Evolutionary conservation across 306 rosid genomes (phyloP), one percentile per base, ranked within the genome.

Genomic region (Lathyrus tuberosus): DNA sequence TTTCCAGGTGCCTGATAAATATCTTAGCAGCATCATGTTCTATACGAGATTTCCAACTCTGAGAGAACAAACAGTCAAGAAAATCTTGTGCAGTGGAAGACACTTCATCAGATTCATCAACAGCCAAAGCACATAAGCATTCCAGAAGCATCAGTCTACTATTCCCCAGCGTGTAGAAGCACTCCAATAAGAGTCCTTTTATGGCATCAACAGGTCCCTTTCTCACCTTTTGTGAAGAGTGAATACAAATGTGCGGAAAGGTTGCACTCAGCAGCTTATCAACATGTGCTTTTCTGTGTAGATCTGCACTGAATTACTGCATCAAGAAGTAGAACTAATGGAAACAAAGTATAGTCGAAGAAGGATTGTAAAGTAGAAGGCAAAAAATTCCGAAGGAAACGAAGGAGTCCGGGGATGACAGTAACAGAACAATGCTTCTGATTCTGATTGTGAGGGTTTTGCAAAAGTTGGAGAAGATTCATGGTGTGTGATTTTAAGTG

Each of bases 121-220:
- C 81, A 11, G 73, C 97, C 82, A 90, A 76, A 69, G 86, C 82
- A 81, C 87, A 88, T 70, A 93, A 80, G 84, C 96, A 88, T 76
- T 93, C 98, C 98, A 93, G 78, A 85, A 93, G 86, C 94, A 85
- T 90, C 81, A 71, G 79, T 83, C 97, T 90, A 71, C 96, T 88
- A 54, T 81, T 83, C 67, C 78, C 81, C 65, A 93, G 80, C 8
- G 86, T 85, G 80, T 51, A 74, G 56, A 76, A 67, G 81, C 98
- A 93, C 79, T 82, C 71, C 41, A 82, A 82, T 78, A 93, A 78
- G 58, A 93, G 78, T 62, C 97, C 96, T 59, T 59, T 79, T 61
- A 85, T 78, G 62, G 97, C 89, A 77, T 87, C 88, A 66, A 88
- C 81, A 62, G 90, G 92, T 80, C 92, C 96, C 71, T 73, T 82